Evolutionary conservation across 805 yeast genomes (phyloP).

Genomic region (Debaryomyces prosopidis): DNA sequence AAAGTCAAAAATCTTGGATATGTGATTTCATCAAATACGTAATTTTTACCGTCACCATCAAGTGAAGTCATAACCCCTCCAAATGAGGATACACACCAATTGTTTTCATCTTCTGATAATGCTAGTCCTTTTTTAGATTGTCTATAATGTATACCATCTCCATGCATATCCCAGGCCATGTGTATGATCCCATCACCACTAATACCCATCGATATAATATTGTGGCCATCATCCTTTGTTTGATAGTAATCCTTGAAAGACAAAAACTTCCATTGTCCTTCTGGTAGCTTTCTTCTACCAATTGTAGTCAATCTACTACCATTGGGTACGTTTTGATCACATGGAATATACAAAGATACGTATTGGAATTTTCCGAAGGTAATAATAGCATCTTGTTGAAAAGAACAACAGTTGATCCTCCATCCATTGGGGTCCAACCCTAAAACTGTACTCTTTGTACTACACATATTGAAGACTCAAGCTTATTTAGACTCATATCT

Average conservation of each 20-base stretch:
- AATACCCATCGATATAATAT: constrained; percentile 18
- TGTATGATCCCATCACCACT: constrained; percentile 20
- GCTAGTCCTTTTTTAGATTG: constrained; percentile 7
- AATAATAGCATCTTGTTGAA: constrained; percentile 18
- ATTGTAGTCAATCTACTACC: constrained; percentile 9
- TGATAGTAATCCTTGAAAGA: constrained; percentile 14
- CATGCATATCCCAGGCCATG: constrained; percentile 20
- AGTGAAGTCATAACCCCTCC: neutral
- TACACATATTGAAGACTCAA: too few relatives aligned
- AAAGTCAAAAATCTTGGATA: constrained; percentile 16
- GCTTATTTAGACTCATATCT: too few relatives aligned
- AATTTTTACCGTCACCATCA: neutral
- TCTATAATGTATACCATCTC: constrained; percentile 15
- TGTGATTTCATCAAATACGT: constrained; percentile 10
- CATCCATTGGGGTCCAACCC: constrained; percentile 12
- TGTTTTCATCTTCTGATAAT: neutral
- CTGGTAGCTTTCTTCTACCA: constrained; percentile 10
- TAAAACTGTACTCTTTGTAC: neutral
- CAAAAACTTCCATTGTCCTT: constrained; percentile 10
- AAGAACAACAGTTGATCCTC: constrained; percentile 17
- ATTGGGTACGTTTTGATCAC: constrained; percentile 4
- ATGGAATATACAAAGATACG: constrained; percentile 7
- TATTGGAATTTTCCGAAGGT: constrained; percentile 13
- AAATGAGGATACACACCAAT: constrained; percentile 4
- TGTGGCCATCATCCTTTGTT: constrained; percentile 18